These are phyloP conservation scores for Marchantia paleacea DNA, from an alignment of 225 moss, liverwort and hornwort species.

Conservation along the genomic window DNA sequence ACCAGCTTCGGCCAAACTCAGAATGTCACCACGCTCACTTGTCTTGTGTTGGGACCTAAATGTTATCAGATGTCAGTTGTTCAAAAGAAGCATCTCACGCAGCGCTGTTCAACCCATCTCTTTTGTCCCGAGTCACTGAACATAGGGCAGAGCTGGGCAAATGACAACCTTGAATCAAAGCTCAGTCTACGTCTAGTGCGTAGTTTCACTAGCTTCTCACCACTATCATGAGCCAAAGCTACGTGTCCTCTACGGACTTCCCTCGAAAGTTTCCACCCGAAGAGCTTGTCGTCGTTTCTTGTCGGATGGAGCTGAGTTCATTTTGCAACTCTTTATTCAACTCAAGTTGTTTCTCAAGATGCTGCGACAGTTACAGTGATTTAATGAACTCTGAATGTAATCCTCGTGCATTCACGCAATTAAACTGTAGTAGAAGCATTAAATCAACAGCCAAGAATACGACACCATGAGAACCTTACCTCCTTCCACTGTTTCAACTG, in stretches of 20 bases:
- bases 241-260: slow-evolving; percentile 17
- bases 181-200: slow-evolving; percentile 3
- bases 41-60: slow-evolving; percentile 7
- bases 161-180: slow-evolving; percentile 7
- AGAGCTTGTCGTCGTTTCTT: slow-evolving; percentile 33
- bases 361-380: slow-evolving; percentile 40
- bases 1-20: not conserved
- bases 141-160: not conserved
- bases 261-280: slow-evolving; percentile 20
- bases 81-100: slow-evolving; percentile 1
- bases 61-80: not conserved
- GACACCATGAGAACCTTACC: slow-evolving; percentile 37
- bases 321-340: slow-evolving; percentile 53
- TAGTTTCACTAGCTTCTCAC: not conserved
- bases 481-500: slow-evolving; percentile 71
- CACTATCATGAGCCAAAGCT: not conserved
- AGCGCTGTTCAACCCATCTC: not conserved
- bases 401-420: not conserved
- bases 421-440: not conserved
- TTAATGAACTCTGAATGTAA: slow-evolving; percentile 8
- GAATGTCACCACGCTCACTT: not conserved
- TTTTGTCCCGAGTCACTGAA: not conserved
- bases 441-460: not conserved
- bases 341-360: slow-evolving; percentile 68
- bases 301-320: slow-evolving; percentile 52